Base-by-base conservation (phyloP, 306 rosid species). In the Gastrolobium bilobum region DNA sequence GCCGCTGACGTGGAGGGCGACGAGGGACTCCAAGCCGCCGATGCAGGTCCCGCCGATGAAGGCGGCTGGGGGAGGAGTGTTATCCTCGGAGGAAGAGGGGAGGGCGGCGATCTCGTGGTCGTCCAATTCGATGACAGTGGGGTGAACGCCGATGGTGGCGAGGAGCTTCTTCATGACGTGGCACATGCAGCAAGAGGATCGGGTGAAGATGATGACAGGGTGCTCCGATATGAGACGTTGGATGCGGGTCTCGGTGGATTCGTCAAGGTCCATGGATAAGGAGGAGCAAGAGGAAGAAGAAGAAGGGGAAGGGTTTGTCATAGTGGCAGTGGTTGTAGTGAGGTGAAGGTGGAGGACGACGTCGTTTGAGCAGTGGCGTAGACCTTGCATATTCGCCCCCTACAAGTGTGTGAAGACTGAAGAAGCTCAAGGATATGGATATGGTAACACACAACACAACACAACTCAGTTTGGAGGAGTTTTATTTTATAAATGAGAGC, bases 141-240 rank as follows among this genome's bases (percentile, higher is more conserved):
- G 99, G 68, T 91, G 88, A 61, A 90, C 98, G 1, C 99, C 98
- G 68, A 92, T 84, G 71, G 89, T 86, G 84, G 88, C 87, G 8
- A 95, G 94, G 42, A 95, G 97, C 13, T 91, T 89, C 90, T 85
- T 95, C 98, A 95, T 95, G 85, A 95, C 99, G 85, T 91, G 99
- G 90, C 98, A 95, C 99, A 95, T 95, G 98, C 89, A 92, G 83
- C 99, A 92, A 5, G 97, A 85, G 64, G 83, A 87, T 10, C 96
- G 88, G 85, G 89, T 89, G 86, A 95, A 95, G 79, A 95, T 92
- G 85, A 95, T 88, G 4, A 95, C 99, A 0, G 99, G 99, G 42
- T 95, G 87, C 85, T 95, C 99, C 10, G 95, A 79, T 44, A 95
- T 95, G 13, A 95, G 94, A 8, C 99, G 91, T 6, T 88, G 94